Evolutionary conservation across 768 basidiomycete genomes (phyloP).

Genomic region (Russula virescens): DNA sequence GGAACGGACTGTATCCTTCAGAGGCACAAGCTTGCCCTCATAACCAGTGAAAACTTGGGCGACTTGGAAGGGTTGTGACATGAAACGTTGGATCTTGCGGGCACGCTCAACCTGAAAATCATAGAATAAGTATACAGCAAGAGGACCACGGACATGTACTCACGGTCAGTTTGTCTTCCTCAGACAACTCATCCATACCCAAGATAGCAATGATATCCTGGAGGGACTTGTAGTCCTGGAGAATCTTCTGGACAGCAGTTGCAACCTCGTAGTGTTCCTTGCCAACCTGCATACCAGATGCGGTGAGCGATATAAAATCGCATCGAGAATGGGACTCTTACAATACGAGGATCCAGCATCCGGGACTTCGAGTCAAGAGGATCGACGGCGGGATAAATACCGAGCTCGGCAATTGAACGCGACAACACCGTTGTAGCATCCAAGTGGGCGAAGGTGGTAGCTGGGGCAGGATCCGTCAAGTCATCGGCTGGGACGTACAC

Average conservation of each 20-base stretch:
- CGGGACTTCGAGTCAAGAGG: conserved; percentile 99
- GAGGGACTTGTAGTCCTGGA: conserved; percentile 93
- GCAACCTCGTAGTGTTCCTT: conserved; percentile 94
- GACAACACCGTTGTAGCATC: conserved; percentile 99
- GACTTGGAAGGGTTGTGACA: conserved; percentile 99
- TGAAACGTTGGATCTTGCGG: conserved; percentile 98
- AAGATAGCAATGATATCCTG: conserved; percentile 99
- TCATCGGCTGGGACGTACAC: conserved; percentile 99
- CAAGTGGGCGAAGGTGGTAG: conserved; percentile 99
- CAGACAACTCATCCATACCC: conserved; percentile 99
- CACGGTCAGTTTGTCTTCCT: conserved; percentile 98
- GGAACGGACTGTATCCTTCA: conserved; percentile 94
- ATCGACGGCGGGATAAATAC: conserved; percentile 99
- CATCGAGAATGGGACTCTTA: conserved; percentile 35
- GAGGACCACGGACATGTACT: conserved; percentile 28
- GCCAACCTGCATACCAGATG: conserved; percentile 51
- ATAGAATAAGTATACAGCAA: conserved; percentile 2
- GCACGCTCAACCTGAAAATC: conserved; percentile 81
- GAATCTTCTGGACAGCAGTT: conserved; percentile 95
- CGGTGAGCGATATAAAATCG: not conserved
- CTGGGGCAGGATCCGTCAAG: conserved; percentile 99
- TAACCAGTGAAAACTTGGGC: conserved; percentile 99
- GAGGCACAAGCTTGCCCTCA: conserved; percentile 92
- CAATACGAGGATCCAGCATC: conserved; percentile 99
- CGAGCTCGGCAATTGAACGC: conserved; percentile 96